These are phyloP conservation scores for Rhodofomes roseus DNA, from an alignment of 1,284 basidiomycete genomes.

Conservation along the genomic window DNA sequence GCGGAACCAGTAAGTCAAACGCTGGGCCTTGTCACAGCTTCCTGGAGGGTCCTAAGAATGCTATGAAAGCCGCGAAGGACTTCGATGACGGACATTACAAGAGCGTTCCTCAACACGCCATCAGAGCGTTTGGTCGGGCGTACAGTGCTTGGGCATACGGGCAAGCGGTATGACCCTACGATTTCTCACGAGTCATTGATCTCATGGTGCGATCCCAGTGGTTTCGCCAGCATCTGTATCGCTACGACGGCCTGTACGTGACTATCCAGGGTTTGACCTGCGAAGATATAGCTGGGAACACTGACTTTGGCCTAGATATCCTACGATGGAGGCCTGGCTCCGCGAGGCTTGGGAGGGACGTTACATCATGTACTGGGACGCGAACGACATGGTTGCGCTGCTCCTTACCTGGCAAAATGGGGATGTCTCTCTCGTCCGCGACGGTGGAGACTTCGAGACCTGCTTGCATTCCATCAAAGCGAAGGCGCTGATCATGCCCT, in stretches of 20 bases:
- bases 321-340: slow-evolving; percentile 24
- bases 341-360: slow-evolving; percentile 42
- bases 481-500: slow-evolving; percentile 15
- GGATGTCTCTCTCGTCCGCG: slow-evolving; percentile 45
- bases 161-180: slow-evolving; percentile 25
- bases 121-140: slow-evolving; percentile 33
- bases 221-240: slow-evolving; percentile 33
- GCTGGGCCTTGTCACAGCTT: slow-evolving; percentile 22
- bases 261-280: neutral
- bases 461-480: slow-evolving; percentile 39
- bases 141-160: slow-evolving; percentile 38
- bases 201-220: slow-evolving; percentile 20
- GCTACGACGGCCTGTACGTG: slow-evolving; percentile 28
- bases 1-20: no score
- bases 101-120: slow-evolving; percentile 27
- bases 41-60: slow-evolving; percentile 36
- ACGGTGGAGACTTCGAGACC: slow-evolving; percentile 39
- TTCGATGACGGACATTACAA: slow-evolving; percentile 34
- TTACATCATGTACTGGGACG: slow-evolving; percentile 47
- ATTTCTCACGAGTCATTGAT: neutral
- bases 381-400: slow-evolving; percentile 51
- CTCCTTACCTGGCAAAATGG: slow-evolving; percentile 54
- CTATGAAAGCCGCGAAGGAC: slow-evolving; percentile 33
- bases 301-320: neutral
- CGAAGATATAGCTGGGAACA: neutral